Base-by-base conservation (phyloP, 2,329 filamentous ascomycete genomes). In the Pseudogymnoascus sp. region DNA sequence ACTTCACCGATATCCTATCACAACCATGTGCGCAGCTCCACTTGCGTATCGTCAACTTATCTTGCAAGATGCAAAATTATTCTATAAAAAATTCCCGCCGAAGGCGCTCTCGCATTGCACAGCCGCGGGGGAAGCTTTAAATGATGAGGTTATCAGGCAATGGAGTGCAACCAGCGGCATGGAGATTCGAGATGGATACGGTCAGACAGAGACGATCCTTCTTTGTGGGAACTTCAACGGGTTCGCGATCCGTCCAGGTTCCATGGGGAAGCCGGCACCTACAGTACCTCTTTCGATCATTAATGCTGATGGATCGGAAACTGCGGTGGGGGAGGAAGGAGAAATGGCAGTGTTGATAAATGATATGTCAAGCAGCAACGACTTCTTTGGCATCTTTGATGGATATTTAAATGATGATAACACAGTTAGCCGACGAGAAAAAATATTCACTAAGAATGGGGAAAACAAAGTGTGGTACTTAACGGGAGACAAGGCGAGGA, bases 11-110 rank as follows among this genome's bases (percentile, higher is more conserved):
- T 75, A 74, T 60, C 73, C 74, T 34, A 74, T 76, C 62, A 75
- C 73, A 5, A 76, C 73, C 1, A 66, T 76, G 9, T 76, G 74
- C 60, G 73, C 74, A 5, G 73, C 74, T 14, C 74, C 74, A 4
- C 74, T 73, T 2, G 73, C 71, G n/a, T 76, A 75, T 61, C 64
- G 74, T 32, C 74, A 76, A 59, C 68, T 76, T 6, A 73, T 76
- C 1, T 67, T 74, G 1, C 70, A 70, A 12, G 68, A 73, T 22
- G 69, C 65, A 58, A 66, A 68, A 4, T 50, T 64, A 38, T 67
- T 73, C 57, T 69, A 72, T 50, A 57, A 66, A 20, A 58, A 67
- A 32, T 62, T 67, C 20, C 66, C 60, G 18, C 73, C 73, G 2
- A 66, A 64, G 35, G 64, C 69, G 2, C 63, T 76, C 6, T 50